phyloP scores from a whole-genome alignment of 768 basidiomycete species.

The Boletus subcaerulescens region DNA sequence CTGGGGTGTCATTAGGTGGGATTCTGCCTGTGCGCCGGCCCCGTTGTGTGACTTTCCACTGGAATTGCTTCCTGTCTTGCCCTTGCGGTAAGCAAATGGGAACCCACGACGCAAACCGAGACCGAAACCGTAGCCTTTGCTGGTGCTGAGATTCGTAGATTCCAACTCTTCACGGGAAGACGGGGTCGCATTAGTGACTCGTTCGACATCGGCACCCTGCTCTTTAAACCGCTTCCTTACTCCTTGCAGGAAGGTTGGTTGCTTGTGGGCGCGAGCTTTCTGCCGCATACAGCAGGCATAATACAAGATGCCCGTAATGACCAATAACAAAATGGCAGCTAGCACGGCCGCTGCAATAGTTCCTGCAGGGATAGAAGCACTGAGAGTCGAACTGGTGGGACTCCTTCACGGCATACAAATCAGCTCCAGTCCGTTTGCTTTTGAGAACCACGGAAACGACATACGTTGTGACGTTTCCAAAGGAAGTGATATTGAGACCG shows the following conservation, averaged over 20 bases:
- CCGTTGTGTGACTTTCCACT: conserved; percentile 17
- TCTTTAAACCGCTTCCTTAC: not conserved
- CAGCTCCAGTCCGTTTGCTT: not conserved
- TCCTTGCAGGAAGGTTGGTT: not conserved
- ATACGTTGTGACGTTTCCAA: conserved; percentile 35
- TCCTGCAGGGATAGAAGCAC: conserved; percentile 41
- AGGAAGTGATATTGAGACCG: conserved; percentile 49
- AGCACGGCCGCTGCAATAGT: conserved; percentile 67
- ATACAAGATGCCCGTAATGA: conserved; percentile 43
- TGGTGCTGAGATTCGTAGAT: conserved; percentile 27
- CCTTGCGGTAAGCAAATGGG: conserved; percentile 24
- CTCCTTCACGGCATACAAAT: conserved; percentile 12
- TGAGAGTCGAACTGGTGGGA: conserved; percentile 13
- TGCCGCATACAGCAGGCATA: conserved; percentile 49
- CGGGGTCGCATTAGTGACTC: not conserved
- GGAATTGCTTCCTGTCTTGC: conserved; percentile 19
- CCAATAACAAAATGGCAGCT: conserved; percentile 50
- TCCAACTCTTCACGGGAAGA: conserved; percentile 26
- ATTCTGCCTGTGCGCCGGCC: conserved; percentile 10
- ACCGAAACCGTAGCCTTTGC: conserved; percentile 34
- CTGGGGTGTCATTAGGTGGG: conserved; percentile 22
- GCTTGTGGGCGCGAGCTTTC: conserved; percentile 34
- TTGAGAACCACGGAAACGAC: conserved; percentile 3
- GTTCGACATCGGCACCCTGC: conserved; percentile 11
- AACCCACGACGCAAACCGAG: conserved; percentile 30